These are phyloP conservation scores for Dichotomopilus funicola DNA, from an alignment of 2,329 filamentous ascomycete species.

Conservation along the genomic window DNA sequence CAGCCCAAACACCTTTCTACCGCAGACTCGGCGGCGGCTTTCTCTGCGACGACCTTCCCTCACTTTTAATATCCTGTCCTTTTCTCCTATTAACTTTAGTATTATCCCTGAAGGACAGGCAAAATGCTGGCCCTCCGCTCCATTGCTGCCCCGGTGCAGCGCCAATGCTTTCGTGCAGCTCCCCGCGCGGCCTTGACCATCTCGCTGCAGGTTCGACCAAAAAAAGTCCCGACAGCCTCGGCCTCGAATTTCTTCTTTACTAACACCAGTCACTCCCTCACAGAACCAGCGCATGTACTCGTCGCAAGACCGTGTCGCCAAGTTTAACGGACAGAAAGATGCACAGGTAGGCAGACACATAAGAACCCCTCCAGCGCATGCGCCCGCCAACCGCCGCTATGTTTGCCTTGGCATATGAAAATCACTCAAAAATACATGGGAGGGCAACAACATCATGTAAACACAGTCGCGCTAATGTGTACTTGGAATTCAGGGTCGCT, in stretches of 20 bases:
- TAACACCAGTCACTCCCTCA: constrained; percentile 20
- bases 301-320: constrained; percentile 68
- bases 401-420: constrained; percentile 17
- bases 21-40: constrained; percentile 3
- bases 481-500: constrained; percentile 64
- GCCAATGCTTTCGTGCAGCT: constrained; percentile 70
- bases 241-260: constrained; percentile 12
- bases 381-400: constrained; percentile 1
- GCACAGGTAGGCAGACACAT: constrained; percentile 60
- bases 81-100: not conserved
- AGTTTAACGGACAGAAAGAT: constrained; percentile 88
- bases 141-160: constrained; percentile 66
- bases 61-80: not conserved
- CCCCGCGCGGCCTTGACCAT: constrained; percentile 47
- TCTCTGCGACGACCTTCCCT: constrained; percentile 4
- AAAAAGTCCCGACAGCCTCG: constrained; percentile 6
- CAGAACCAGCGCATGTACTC: constrained; percentile 58
- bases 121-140: constrained; percentile 76
- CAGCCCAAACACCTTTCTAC: constrained; percentile 8
- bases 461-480: constrained; percentile 22
- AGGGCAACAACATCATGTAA: constrained; percentile 8
- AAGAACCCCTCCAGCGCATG: constrained; percentile 12
- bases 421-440: constrained; percentile 18
- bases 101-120: not conserved
- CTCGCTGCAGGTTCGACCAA: constrained; percentile 49